A percentile compares a stretch with the other conserved stretches of the same genome.
Conservation (phyloP, 163 green algal species). For the Scenedesmus sp. region DNA sequence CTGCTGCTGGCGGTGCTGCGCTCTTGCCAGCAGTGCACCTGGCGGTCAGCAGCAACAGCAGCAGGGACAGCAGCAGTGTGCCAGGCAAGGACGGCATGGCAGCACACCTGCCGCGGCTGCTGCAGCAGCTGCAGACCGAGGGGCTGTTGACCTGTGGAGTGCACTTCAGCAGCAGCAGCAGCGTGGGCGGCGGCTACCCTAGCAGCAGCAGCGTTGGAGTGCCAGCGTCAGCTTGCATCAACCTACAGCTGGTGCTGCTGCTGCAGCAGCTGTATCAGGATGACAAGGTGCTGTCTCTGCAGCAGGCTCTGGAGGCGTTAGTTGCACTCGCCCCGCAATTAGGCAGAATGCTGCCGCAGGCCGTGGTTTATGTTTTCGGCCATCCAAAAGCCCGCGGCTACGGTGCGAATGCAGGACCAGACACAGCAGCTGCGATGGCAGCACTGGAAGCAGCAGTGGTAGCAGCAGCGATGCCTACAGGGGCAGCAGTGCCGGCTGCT, state of each 20-base stretch:
- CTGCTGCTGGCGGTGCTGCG: not conserved
- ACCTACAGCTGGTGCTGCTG: conserved; percentile 16
- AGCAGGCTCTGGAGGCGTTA: conserved; percentile 33
- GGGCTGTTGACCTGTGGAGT: conserved; percentile 17
- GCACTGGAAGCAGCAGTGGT: not conserved
- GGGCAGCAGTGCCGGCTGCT: conserved; percentile 2
- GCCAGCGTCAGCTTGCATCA: conserved; percentile 18
- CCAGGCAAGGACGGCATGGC: not conserved
- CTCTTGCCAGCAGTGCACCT: not conserved
- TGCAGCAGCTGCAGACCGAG: conserved; percentile 25
- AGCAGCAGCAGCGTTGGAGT: conserved; percentile 2
- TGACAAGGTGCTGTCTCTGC: not conserved
- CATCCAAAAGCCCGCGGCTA: not conserved
- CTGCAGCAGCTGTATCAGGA: conserved; percentile 24
- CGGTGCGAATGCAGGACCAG: conserved; percentile 5
- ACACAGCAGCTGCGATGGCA: not conserved
- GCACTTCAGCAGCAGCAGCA: not conserved
- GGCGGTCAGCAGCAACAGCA: not conserved
- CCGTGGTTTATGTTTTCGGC: conserved; percentile 12
- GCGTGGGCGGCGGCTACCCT: not conserved
- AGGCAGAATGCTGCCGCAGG: conserved; percentile 18
- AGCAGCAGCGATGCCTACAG: conserved; percentile 2
- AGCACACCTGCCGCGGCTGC: not conserved
- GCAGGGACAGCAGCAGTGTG: not conserved
- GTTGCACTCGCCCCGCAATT: conserved; percentile 19